Base-by-base conservation (phyloP, 2,329 filamentous ascomycete species). In the Blumeria graminis region DNA sequence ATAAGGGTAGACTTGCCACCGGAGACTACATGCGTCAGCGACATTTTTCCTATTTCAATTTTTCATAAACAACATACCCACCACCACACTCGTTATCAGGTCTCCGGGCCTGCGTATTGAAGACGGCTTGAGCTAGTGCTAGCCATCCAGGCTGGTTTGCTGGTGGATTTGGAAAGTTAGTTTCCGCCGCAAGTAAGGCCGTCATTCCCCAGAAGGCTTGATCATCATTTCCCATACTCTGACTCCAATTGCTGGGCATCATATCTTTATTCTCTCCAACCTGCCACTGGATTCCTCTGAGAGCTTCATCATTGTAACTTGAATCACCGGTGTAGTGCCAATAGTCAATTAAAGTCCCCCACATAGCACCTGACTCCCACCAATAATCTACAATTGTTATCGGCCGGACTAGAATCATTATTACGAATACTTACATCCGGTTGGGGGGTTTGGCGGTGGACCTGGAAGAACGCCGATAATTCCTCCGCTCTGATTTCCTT, bases 1-100 rank as follows among this genome's bases (percentile, higher is more conserved):
- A 45, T 93, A 71, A 83, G 77, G 74, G 70, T 82, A 89, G 59
- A 93, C 84, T 70, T 94, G 87, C 88, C 88, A 94, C 60, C 83
- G 78, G 61, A 94, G 69, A 28, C 65, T 66, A 55, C 10, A 46
- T 28, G 51, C n/a, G 52, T 65, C 45, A 63, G 57, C 34, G 52
- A 34, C n/a, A 45, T 55, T 34, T 46, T 14, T 9, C 34, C 0
- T 32, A 8, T 13, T 10, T 16, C n/a, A 22, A 46, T n/a, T 3
- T 28, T 32, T 10, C 7, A 38, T 5, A n/a, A 46, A 48, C 9
- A 41, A 63, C 63, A 62, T 54, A 65, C 9, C 87, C 87, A 54
- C 87, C 87, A 51, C 70, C 72, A 67, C 87, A 94, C 0, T 72
- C 63, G 1, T 69, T 70, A 62, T 92, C 81, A 82, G 85, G 90